Percentiles rank a stretch among this genome's conserved stretches.
Conservation (phyloP, 805 yeast genomes). For the Candida silvatica region DNA sequence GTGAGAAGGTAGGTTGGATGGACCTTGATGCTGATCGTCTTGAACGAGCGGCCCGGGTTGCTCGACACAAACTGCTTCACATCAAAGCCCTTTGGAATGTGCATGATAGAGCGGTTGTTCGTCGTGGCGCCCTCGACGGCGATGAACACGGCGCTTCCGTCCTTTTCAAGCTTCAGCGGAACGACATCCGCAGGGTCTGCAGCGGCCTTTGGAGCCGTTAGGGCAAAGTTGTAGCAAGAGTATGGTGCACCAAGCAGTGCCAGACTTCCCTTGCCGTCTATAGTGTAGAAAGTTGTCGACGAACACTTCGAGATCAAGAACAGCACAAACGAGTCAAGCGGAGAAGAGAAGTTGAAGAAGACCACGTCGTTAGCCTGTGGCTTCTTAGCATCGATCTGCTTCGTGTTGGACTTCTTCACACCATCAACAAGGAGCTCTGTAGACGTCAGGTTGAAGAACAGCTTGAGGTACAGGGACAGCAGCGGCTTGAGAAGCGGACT, state of each 20-base stretch:
- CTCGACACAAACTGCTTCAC: conserved; percentile 5
- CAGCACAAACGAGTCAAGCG: conserved; percentile 42
- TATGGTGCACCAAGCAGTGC: conserved; percentile 7
- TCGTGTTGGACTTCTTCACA: conserved; percentile 33
- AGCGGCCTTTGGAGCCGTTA: conserved; percentile 5
- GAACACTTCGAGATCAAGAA: conserved; percentile 9
- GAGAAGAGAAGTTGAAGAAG: conserved; percentile 50
- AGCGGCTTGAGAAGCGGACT: conserved; percentile 7
- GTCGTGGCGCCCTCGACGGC: conserved; percentile 82
- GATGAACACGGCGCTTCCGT: conserved; percentile 37
- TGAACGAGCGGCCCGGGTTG: conserved; percentile 17
- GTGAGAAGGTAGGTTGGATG: conserved; percentile 29
- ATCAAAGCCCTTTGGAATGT: conserved; percentile 32
- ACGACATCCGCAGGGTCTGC: background rate
- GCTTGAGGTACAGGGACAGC: conserved; percentile 15
- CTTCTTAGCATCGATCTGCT: conserved; percentile 19
- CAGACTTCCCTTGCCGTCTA: conserved; percentile 9
- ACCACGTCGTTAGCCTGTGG: conserved; percentile 41
- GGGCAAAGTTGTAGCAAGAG: conserved; percentile 13
- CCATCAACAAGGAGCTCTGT: conserved; percentile 36
- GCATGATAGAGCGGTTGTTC: conserved; percentile 69
- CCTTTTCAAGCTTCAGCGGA: conserved; percentile 12
- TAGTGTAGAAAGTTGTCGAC: conserved; percentile 9
- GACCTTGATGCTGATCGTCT: conserved; percentile 30
- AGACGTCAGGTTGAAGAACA: conserved; percentile 26